Base-by-base conservation (phyloP, 257 asterid species). In the Ehretia macrophylla region DNA sequence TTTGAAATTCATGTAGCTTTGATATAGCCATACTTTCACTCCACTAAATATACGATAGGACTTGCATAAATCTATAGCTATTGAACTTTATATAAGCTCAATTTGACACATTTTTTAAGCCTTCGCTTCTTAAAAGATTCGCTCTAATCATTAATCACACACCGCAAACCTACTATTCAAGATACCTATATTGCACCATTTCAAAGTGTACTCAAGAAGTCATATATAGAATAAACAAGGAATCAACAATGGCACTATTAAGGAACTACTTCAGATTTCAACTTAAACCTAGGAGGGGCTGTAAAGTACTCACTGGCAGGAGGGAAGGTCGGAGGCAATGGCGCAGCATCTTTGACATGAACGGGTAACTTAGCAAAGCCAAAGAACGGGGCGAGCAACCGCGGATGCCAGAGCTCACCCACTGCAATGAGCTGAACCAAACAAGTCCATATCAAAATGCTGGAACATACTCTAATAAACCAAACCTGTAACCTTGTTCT, bases 401-500 rank as follows among this genome's bases (percentile, higher is more conserved):
- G 86, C 22, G 95, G 97, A 58, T 79, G 87, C 94, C 95, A 90
- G 19, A 90, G 85, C 74, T 85, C 85, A 58, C 84, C 83, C 62
- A 86, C 90, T 11, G 93, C 80, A 56, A 87, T 80, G 54, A 90
- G 90, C 69, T 90, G 97, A 63, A 85, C 87, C 88, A 90, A 77
- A 76, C 96, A 82, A 49, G 97, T 87, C 97, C 97, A 90, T 75
- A 90, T 80, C 47, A 90, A 72, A 78, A 90, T 90, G 71, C 87
- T 83, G 56, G 90, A 81, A 76, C 97, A 90, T 60, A 90, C 83
- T 78, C 93, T 85, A 75, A 90, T 80, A 62, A 90, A 90, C 95
- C 95, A 90, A 66, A 83, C 90, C 71, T 80, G 86, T 65, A 90
- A 73, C 60, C 93, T 75, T 13, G 95, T 73, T 70, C 89, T 83